Evolutionary conservation across 31 red algal genomes (phyloP).

Genomic region (Bonnemaisonia californica): DNA sequence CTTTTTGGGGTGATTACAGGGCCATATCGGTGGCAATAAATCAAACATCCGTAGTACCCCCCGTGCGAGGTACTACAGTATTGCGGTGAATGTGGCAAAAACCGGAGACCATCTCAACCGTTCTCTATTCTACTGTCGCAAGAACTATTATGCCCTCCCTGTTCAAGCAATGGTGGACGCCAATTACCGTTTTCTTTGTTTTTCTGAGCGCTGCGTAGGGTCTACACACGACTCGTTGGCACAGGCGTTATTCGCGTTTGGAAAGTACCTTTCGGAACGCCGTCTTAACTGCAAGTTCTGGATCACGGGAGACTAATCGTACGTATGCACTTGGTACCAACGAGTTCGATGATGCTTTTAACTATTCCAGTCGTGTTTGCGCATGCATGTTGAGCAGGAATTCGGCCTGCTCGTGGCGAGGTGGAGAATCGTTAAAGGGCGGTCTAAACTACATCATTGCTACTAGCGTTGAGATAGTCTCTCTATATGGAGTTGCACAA

Average conservation of each 20-base stretch:
- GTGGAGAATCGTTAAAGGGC: too few species aligned
- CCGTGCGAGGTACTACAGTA: too few species aligned
- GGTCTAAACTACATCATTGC: too few species aligned
- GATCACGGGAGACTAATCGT: neutral
- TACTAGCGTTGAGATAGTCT: too few species aligned
- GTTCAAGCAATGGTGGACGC: conserved; percentile 9
- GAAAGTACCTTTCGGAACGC: neutral
- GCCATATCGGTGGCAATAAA: too few species aligned
- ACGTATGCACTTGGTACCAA: neutral
- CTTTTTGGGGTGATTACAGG: too few species aligned
- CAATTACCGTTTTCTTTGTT: neutral
- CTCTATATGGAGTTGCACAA: too few species aligned
- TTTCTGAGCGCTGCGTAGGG: neutral
- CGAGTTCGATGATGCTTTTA: conserved; percentile 19
- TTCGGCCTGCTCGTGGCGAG: too few species aligned
- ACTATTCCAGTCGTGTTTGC: conserved; percentile 34
- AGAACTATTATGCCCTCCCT: conserved; percentile 4
- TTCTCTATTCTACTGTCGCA: too few species aligned
- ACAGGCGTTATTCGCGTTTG: neutral
- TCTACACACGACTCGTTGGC: neutral
- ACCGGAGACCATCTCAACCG: too few species aligned
- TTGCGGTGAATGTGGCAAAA: too few species aligned
- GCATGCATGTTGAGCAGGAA: conserved; percentile 62
- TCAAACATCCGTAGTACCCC: too few species aligned
- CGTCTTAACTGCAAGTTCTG: neutral